phyloP scores from a whole-genome alignment of 768 basidiomycete genomes.

The Lepiota brunneoincarnata region DNA sequence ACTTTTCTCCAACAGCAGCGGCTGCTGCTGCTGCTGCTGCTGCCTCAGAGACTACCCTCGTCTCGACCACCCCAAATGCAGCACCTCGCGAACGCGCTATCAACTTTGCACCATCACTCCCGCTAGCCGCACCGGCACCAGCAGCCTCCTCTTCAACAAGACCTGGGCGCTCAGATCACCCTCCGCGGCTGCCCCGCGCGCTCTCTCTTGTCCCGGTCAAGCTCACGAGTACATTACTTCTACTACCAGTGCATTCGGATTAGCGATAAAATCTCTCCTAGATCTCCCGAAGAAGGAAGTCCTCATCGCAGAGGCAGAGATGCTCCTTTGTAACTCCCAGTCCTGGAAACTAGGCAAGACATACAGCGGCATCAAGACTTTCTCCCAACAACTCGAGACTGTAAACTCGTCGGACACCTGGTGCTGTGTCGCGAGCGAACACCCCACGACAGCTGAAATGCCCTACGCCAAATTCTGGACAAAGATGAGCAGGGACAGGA shows the following conservation, averaged over 20 bases:
- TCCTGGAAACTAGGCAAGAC: slow-evolving; percentile 53
- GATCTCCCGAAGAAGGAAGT: slow-evolving; percentile 48
- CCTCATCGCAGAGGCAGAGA: slow-evolving; percentile 40
- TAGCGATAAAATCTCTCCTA: slow-evolving; percentile 17
- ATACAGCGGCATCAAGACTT: slow-evolving; percentile 42
- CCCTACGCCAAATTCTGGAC: slow-evolving; percentile 61
- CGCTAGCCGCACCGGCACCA: neutral
- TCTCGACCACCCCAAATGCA: neutral
- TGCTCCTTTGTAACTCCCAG: slow-evolving; percentile 40
- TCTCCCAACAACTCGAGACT: slow-evolving; percentile 29
- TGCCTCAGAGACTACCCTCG: neutral
- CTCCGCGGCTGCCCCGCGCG: neutral
- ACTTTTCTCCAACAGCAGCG: neutral
- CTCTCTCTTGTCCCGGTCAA: neutral
- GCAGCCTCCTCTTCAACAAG: neutral
- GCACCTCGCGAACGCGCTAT: slow-evolving; percentile 18
- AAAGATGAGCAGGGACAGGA: slow-evolving; percentile 50
- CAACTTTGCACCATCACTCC: slow-evolving; percentile 11
- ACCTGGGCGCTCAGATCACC: neutral
- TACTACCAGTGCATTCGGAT: neutral
- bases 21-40: no score
- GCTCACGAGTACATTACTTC: neutral
- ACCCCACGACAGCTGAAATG: slow-evolving; percentile 40
- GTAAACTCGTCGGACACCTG: slow-evolving; percentile 33
- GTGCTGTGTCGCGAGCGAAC: slow-evolving; percentile 49